Percentiles rank a stretch among this genome's conserved stretches.
phyloP scores from a whole-genome alignment of 345 rosid species.

The Carallia brachiata region DNA sequence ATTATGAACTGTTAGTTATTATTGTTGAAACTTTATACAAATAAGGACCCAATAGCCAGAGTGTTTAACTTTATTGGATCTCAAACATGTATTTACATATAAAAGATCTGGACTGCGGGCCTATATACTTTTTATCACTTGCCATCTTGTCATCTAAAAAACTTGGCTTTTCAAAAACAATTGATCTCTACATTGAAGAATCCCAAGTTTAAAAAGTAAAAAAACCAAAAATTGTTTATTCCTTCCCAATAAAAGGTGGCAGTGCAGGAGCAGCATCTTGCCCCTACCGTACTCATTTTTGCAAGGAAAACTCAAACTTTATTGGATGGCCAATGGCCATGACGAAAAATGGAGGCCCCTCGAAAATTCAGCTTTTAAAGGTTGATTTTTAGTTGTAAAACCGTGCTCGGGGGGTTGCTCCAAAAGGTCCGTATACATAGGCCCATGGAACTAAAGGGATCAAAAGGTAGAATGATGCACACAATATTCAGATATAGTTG shows the following conservation, averaged over 20 bases:
- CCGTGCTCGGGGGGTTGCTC: slow-evolving; percentile 39
- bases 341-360: slow-evolving; percentile 46
- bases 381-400: slow-evolving; percentile 34
- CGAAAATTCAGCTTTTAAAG: slow-evolving; percentile 33
- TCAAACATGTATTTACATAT: not conserved
- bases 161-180: slow-evolving; percentile 4
- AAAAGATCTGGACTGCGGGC: not conserved
- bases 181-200: slow-evolving; percentile 45
- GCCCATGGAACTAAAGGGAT: slow-evolving; percentile 37
- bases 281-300: slow-evolving; percentile 15
- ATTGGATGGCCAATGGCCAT: slow-evolving; percentile 21
- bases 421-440: slow-evolving; percentile 17
- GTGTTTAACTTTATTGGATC: slow-evolving; percentile 9
- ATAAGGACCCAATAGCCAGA: slow-evolving; percentile 14
- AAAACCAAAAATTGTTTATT: slow-evolving; percentile 47
- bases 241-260: slow-evolving; percentile 23
- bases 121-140: not conserved
- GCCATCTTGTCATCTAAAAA: too few relatives aligned
- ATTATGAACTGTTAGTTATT: not conserved
- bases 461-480: slow-evolving; percentile 47
- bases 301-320: slow-evolving; percentile 30
- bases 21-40: too few relatives aligned
- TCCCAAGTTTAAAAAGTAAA: slow-evolving; percentile 49
- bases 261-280: slow-evolving; percentile 32
- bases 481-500: slow-evolving; percentile 23